Conservation (phyloP, 1,284 basidiomycete genomes). For the Puccinia novopanici region DNA sequence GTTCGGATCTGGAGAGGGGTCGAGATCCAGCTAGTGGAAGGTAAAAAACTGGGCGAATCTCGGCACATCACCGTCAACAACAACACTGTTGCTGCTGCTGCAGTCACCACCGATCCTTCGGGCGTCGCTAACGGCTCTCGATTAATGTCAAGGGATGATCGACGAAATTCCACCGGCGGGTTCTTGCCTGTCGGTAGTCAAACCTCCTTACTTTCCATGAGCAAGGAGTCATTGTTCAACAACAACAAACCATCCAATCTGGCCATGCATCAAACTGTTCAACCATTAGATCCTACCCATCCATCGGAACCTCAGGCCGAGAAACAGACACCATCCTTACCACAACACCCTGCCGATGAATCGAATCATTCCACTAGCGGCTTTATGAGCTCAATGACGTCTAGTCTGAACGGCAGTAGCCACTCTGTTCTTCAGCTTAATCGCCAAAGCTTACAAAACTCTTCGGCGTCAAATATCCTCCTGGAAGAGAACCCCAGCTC, state of each 20-base stretch:
- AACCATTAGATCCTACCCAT: conserved; percentile 15
- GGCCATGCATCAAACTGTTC: conserved; percentile 21
- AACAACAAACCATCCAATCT: conserved; percentile 2
- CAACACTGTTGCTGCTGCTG: too few species aligned
- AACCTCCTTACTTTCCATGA: conserved; percentile 20
- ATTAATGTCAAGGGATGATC: conserved; percentile 6
- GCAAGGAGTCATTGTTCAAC: conserved; percentile 15
- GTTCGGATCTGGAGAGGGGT: conserved; percentile 49
- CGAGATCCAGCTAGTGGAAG: conserved; percentile 47
- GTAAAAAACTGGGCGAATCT: conserved; percentile 33
- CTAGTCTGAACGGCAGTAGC: not conserved
- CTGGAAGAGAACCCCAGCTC: not conserved
- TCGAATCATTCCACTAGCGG: not conserved
- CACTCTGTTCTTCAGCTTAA: not conserved
- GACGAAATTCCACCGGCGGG: conserved; percentile 33
- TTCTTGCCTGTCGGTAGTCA: conserved; percentile 21
- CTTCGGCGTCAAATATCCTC: not conserved
- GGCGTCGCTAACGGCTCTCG: not conserved
- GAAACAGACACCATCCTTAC: not conserved
- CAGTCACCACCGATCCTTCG: not conserved
- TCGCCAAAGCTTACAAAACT: conserved; percentile 1
- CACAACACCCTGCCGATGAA: not conserved
- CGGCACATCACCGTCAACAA: conserved; percentile 15
- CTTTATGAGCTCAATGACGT: conserved; percentile 8
- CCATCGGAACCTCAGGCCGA: not conserved